Evolutionary conservation across 306 rosid species (phyloP).

Genomic region (Pyrus betulifolia): DNA sequence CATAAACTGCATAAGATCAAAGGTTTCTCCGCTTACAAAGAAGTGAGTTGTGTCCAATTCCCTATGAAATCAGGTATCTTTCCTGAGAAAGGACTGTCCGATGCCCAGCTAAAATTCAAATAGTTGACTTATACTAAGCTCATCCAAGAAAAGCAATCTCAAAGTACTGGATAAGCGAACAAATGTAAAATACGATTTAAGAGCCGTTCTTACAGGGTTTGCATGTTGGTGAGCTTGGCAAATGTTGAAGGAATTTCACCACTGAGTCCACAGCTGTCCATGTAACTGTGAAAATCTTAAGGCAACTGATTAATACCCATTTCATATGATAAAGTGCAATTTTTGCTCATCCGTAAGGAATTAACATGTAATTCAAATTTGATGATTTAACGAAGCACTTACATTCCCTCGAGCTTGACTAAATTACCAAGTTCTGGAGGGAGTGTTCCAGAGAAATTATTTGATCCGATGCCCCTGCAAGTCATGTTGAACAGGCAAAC

Average conservation of each 20-base stretch:
- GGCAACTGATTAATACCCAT: background rate
- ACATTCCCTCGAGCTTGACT: constrained; percentile 3
- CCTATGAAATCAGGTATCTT: constrained; percentile 24
- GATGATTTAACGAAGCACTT: background rate
- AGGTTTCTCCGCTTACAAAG: constrained; percentile 1
- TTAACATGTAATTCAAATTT: background rate
- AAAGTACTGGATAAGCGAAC: background rate
- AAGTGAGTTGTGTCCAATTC: constrained; percentile 13
- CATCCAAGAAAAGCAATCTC: background rate
- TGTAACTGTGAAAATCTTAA: constrained; percentile 6
- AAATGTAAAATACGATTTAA: background rate
- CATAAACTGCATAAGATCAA: background rate
- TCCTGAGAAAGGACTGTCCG: constrained; percentile 17
- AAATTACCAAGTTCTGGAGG: constrained; percentile 26
- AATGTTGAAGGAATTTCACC: constrained; percentile 26
- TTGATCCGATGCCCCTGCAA: constrained; percentile 14
- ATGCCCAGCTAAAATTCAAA: constrained; percentile 6
- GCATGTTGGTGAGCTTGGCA: constrained; percentile 10
- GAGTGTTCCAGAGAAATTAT: constrained; percentile 20
- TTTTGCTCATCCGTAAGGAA: background rate
- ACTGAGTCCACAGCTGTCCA: constrained; percentile 5
- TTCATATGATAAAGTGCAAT: background rate
- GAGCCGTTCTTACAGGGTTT: background rate
- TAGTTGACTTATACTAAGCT: background rate
- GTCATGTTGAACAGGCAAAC: background rate